phyloP scores from a whole-genome alignment of 345 rosid genomes.

The Dovyalis caffra region DNA sequence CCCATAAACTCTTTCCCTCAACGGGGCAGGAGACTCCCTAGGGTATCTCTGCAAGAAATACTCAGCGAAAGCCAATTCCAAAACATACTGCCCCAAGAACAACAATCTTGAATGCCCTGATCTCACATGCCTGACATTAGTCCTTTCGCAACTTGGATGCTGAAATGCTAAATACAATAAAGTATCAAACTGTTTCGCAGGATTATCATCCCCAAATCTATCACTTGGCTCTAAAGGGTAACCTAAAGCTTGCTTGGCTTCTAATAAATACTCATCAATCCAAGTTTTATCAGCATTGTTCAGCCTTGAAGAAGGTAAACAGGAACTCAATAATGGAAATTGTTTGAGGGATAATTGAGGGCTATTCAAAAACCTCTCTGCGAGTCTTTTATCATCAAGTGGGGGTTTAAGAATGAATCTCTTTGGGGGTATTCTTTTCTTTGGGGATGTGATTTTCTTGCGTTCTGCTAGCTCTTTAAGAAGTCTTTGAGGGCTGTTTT shows the following conservation, averaged over 20 bases:
- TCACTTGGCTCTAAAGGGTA: slow-evolving; percentile 76
- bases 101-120: slow-evolving; percentile 77
- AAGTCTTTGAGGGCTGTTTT: slow-evolving; percentile 78
- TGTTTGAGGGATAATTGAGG: slow-evolving; percentile 88
- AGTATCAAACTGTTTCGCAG: slow-evolving; percentile 89
- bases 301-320: slow-evolving; percentile 74
- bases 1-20: slow-evolving; percentile 91
- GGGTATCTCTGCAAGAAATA: slow-evolving; percentile 90
- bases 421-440: slow-evolving; percentile 67
- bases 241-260: slow-evolving; percentile 93
- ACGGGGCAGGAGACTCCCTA: slow-evolving; percentile 80
- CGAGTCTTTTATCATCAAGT: slow-evolving; percentile 75
- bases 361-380: slow-evolving; percentile 73
- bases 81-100: slow-evolving; percentile 89
- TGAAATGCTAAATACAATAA: slow-evolving; percentile 82
- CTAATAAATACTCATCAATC: slow-evolving; percentile 88
- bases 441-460: slow-evolving; percentile 57
- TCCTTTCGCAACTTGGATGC: slow-evolving; percentile 86
- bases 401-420: slow-evolving; percentile 79
- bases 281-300: slow-evolving; percentile 84
- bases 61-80: slow-evolving; percentile 79
- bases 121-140: slow-evolving; percentile 76
- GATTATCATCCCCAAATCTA: slow-evolving; percentile 68
- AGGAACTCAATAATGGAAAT: slow-evolving; percentile 81
- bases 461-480: slow-evolving; percentile 94